Evolutionary conservation across 345 rosid genomes (phyloP), one percentile per base, ranked within the genome.

Genomic region (Acer negundo): DNA sequence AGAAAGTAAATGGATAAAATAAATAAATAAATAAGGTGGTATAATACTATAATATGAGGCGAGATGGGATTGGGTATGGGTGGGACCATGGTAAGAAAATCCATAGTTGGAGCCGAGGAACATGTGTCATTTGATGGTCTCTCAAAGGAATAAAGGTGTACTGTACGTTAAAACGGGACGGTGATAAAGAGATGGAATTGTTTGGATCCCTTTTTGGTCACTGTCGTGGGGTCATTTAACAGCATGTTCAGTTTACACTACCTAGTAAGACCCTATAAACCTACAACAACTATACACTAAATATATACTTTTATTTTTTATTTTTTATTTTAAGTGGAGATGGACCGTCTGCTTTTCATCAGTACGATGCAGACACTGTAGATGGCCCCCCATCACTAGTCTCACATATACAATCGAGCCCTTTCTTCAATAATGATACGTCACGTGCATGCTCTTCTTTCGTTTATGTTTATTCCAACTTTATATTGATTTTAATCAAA

Each of bases 221-320:
- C 47, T 76, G 24, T 71, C 79, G 26, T 70, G 81, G 84, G 84
- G 79, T 65, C 84, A 9, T 20, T 3, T 62, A 75, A 80, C 86
- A 80, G 86, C 66, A 82, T 83, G 83, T 74, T 75, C 19, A 63
- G 83, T 74, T 75, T 28, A 63, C 19, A 56, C 59, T 49, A 67
- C n/a, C 69, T 62, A 79, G 62, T 75, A 19, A 7, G 24, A 17
- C 31, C 69, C 66, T 6, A 35, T 31, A 44, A 9, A 9, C 9
- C 3, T 0, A 20, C 22, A 40, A n/a, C 35, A 38, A 55, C 10
- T 7, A 3, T 11, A 23, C 55, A 76, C 12, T 16, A 59, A 28
- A 28, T 28, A 6, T 4, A 51, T 35, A 4, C 4, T 3, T 35
- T 16, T 22, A 46, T 70, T 61, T 70, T 47, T 38, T 68, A 58